Evolutionary conservation across 2,329 filamentous ascomycete species (phyloP).

Genomic region (Pestalotiopsis sp.): DNA sequence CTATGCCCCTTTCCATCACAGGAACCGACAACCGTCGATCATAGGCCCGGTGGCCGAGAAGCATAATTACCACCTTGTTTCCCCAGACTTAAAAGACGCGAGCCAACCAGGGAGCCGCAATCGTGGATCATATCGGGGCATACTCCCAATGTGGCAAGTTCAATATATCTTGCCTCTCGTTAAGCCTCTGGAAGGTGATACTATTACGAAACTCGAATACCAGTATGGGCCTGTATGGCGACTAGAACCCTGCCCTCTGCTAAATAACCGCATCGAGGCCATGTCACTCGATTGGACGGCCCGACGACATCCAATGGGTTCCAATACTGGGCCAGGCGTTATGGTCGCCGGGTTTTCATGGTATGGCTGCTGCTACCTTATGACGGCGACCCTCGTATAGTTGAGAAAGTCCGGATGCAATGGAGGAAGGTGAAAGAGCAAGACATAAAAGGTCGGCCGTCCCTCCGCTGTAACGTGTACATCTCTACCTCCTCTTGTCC

Average conservation of each 20-base stretch:
- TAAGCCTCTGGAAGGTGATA: conserved; percentile 1
- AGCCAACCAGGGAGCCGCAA: background rate
- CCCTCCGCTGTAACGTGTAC: background rate
- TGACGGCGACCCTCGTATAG: background rate
- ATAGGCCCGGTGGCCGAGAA: background rate
- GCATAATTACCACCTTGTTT: background rate
- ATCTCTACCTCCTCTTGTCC: background rate
- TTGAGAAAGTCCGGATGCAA: background rate
- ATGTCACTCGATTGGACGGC: conserved; percentile 4
- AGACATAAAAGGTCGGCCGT: background rate
- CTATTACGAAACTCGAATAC: conserved; percentile 9
- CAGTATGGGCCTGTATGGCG: background rate
- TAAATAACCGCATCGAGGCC: background rate
- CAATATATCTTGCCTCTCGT: conserved; percentile 7
- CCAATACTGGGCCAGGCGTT: background rate
- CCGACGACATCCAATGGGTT: background rate
- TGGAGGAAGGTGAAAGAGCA: background rate
- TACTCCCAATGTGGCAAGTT: conserved; percentile 8
- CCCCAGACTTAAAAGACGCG: conserved; percentile 3
- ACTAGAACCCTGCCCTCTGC: conserved; percentile 3
- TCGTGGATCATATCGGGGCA: conserved; percentile 2
- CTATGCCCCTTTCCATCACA: background rate
- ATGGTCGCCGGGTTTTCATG: background rate
- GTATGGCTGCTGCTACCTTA: background rate
- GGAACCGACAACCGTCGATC: conserved; percentile 3